Conservation (phyloP, 23 red algal species). For the Gracilaria caudata region DNA sequence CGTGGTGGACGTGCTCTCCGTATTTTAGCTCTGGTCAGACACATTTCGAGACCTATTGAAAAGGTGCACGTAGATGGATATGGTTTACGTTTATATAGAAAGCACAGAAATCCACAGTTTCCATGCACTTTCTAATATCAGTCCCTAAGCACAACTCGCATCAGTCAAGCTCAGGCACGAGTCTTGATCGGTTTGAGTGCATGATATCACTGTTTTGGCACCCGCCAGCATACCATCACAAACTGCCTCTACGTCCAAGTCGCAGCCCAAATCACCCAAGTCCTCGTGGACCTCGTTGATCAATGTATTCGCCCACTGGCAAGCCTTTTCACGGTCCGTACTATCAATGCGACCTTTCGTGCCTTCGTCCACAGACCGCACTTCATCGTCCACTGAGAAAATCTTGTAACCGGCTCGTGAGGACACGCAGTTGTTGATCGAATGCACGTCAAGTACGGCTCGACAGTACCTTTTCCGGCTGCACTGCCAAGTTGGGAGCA, state of each 20-base stretch:
- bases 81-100: no score
- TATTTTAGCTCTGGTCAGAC: no score
- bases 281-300: background rate
- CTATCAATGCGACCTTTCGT: background rate
- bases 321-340: background rate
- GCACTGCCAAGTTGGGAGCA: background rate
- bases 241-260: background rate
- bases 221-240: background rate
- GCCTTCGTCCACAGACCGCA: background rate
- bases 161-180: background rate
- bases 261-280: constrained; percentile 2
- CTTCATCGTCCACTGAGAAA: background rate
- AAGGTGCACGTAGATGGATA: no score
- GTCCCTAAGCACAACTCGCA: background rate
- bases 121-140: background rate
- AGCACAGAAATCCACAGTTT: no score
- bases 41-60: no score
- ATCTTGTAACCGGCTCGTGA: background rate
- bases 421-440: constrained; percentile 3
- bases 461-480: background rate
- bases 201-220: background rate
- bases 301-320: background rate
- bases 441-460: background rate
- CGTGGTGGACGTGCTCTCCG: no score
- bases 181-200: background rate